Evolutionary conservation across 2,329 filamentous ascomycete species (phyloP).

Genomic region (Epicoccum sorghinum): DNA sequence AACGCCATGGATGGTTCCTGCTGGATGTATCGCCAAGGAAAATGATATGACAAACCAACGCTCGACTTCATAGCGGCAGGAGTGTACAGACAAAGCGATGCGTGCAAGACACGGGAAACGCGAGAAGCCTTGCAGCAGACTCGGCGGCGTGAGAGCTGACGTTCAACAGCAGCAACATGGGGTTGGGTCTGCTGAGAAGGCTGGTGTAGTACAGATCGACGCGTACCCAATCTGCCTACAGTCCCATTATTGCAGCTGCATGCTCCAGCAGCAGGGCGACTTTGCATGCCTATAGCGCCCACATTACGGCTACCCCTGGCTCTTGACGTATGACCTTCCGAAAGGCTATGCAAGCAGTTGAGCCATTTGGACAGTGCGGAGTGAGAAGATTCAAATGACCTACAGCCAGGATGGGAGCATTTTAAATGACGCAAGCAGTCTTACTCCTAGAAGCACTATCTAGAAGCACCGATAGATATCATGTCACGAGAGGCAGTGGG

Average conservation of each 20-base stretch:
- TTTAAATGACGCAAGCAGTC: too few species aligned
- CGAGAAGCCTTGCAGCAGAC: constrained; percentile 11
- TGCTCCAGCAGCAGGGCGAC: neutral
- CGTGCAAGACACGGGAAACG: constrained; percentile 8
- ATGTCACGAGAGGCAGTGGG: too few species aligned
- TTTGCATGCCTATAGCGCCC: neutral
- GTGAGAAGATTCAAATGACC: neutral
- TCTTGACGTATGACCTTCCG: neutral
- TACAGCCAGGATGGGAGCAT: too few species aligned
- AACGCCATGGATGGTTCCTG: constrained; percentile 7
- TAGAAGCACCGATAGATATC: too few species aligned
- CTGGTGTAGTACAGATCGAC: constrained; percentile 13
- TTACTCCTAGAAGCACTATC: too few species aligned
- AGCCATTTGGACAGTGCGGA: neutral
- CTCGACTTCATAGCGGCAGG: constrained; percentile 3
- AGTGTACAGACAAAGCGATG: neutral
- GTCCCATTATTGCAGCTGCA: neutral
- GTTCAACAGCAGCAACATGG: constrained; percentile 14
- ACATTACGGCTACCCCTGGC: neutral
- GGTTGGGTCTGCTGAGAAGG: constrained; percentile 19
- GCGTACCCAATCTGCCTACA: neutral
- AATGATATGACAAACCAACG: neutral
- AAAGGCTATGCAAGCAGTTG: neutral
- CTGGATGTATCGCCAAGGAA: constrained; percentile 5
- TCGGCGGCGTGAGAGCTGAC: constrained; percentile 9